These are phyloP conservation scores for Aspergillus bridgeri DNA, from an alignment of 495 filamentous ascomycete species.

Conservation along the genomic window DNA sequence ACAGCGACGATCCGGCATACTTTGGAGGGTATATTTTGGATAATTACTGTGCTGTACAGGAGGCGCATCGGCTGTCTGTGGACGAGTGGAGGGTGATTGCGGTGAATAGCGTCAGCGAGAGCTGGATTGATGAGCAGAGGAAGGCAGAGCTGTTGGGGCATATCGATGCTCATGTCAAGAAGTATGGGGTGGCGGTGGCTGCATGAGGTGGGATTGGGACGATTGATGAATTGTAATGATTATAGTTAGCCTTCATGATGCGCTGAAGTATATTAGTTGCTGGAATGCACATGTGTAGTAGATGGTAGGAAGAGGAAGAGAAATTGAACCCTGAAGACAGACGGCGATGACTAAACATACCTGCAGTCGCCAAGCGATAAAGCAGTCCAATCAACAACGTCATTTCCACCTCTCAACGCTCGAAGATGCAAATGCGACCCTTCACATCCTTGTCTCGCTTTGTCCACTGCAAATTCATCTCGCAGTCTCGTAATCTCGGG, in stretches of 20 bases:
- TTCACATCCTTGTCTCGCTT: neutral
- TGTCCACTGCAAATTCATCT: neutral
- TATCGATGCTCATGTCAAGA: constrained; percentile 38
- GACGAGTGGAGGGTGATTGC: constrained; percentile 64
- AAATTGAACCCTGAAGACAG: no score
- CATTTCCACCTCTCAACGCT: neutral
- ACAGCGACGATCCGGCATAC: constrained; percentile 78
- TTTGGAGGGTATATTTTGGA: constrained; percentile 75
- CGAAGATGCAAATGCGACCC: constrained; percentile 19
- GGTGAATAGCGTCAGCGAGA: constrained; percentile 58
- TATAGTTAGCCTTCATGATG: no score
- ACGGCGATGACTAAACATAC: no score
- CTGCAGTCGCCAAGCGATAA: neutral
- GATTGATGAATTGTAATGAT: neutral
- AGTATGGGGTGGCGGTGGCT: constrained; percentile 15
- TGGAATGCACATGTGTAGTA: no score
- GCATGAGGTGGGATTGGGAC: neutral
- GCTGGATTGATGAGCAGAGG: constrained; percentile 49
- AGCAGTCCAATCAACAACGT: neutral
- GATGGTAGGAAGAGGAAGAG: no score
- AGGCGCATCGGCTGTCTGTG: constrained; percentile 58
- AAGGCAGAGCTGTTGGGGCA: constrained; percentile 35
- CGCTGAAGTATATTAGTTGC: no score
- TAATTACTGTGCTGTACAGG: constrained; percentile 74
- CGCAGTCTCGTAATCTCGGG: neutral